Evolutionary conservation across 257 asterid genomes (phyloP), one percentile per base, ranked within the genome.

Genomic region (Coffea eugenioides): DNA sequence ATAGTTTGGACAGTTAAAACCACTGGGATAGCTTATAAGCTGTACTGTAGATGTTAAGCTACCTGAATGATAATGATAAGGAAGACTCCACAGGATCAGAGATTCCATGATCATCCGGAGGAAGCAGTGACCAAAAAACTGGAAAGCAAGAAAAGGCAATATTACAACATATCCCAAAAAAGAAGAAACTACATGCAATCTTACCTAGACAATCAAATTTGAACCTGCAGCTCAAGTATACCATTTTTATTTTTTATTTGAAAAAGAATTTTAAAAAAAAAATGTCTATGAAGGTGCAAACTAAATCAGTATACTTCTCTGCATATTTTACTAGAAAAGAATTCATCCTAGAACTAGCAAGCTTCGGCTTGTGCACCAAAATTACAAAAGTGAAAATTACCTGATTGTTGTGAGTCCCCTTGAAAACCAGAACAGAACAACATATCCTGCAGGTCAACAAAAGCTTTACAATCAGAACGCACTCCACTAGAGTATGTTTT

Each of bases 51-150:
- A 52, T 52, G 36, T 71, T 69, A 13, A 69, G 80, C 82, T 77
- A 93, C 98, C 97, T 87, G 95, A 92, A 95, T 72, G 97, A 95
- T 39, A 91, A 85, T 62, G 99, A 91, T 25, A 93, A 89, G 46
- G 99, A 92, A 71, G 98, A 90, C 80, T 95, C 97, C 80, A 87
- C 88, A 3, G 98, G 88, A 68, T 97, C 78, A 80, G 92, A 84
- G 41, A 84, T 86, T 69, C 84, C 89, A 61, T 84, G 86, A 84
- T 85, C 91, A 80, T 93, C 90, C 43, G 90, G 76, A 73, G 97
- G 97, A 85, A 93, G 87, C 54, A 95, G 90, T 27, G 97, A 90
- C 98, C 98, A 93, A 80, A 95, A 90, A 81, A 90, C 98, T 95
- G 97, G 73, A 86, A 84, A 71, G 51, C 23, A 79, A 80, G 77